These are phyloP conservation scores for Candida montana DNA, from an alignment of 805 yeast genomes.

Conservation along the genomic window DNA sequence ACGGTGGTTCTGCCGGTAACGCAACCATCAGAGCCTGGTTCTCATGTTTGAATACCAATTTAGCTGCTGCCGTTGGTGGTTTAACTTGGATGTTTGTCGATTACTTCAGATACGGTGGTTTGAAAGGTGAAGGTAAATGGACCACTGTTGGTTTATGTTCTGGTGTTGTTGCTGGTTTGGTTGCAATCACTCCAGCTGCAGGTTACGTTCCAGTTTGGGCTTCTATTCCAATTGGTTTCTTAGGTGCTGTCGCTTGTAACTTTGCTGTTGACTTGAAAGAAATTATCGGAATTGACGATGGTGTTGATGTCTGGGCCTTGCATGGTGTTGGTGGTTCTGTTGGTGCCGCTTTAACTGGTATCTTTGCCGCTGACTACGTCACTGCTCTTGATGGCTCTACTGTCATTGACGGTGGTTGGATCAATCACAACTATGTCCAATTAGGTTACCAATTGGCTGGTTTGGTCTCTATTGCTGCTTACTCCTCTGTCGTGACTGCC, in stretches of 20 bases:
- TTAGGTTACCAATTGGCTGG: constrained; percentile 88
- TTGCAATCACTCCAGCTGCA: constrained; percentile 95
- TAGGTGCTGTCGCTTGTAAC: constrained; percentile 76
- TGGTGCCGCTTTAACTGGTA: constrained; percentile 82
- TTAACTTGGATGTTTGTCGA: constrained; percentile 93
- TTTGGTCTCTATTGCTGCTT: constrained; percentile 58
- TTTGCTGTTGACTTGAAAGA: constrained; percentile 78
- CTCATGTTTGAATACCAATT: constrained; percentile 87
- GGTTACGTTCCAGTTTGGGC: constrained; percentile 93
- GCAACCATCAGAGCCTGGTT: constrained; percentile 91
- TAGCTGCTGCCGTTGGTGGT: constrained; percentile 93
- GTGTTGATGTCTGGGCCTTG: constrained; percentile 88
- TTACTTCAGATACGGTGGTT: constrained; percentile 59
- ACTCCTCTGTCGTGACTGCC: constrained; percentile 73
- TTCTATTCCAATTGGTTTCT: constrained; percentile 75
- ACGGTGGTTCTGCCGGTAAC: constrained; percentile 97
- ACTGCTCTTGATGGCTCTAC: constrained; percentile 73
- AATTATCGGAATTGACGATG: constrained; percentile 77
- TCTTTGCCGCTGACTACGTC: constrained; percentile 88
- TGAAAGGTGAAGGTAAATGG: constrained; percentile 53
- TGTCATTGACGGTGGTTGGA: constrained; percentile 79
- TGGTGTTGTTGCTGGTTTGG: constrained; percentile 91
- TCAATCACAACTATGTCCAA: constrained; percentile 76
- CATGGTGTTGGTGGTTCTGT: constrained; percentile 92
- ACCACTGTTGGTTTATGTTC: constrained; percentile 91